Evolutionary conservation across 805 yeast species (phyloP).

Genomic region (Tetrapisispora fleetii): DNA sequence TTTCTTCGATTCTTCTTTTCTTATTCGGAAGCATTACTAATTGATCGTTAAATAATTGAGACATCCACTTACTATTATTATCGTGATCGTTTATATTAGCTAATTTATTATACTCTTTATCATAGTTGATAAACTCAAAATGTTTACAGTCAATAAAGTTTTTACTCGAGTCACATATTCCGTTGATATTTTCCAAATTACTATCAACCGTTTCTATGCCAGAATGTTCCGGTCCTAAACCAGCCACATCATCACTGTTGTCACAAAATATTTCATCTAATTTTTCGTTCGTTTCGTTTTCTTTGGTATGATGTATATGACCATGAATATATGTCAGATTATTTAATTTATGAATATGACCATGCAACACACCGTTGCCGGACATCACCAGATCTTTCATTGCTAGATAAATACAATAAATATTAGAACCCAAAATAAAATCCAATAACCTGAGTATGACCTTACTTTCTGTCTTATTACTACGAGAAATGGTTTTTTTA

Average conservation of each 20-base stretch:
- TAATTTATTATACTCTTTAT: conserved; percentile 9
- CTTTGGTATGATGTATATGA: conserved; percentile 42
- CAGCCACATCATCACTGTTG: not conserved
- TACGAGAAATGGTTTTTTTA: too few relatives aligned
- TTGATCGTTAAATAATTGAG: not conserved
- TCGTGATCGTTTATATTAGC: not conserved
- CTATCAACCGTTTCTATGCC: not conserved
- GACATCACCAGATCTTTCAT: not conserved
- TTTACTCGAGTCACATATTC: not conserved
- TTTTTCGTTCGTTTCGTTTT: not conserved
- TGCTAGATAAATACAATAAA: not conserved
- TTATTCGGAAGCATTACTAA: not conserved
- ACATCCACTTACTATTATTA: not conserved
- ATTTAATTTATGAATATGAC: conserved; percentile 54
- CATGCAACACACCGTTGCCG: conserved; percentile 50
- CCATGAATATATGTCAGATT: conserved; percentile 59
- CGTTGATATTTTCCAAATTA: not conserved
- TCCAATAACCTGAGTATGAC: too few relatives aligned
- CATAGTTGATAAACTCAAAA: conserved; percentile 34
- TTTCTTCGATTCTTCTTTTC: not conserved
- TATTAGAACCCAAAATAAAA: not conserved
- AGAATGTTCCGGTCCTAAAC: not conserved
- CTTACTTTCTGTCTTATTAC: too few relatives aligned
- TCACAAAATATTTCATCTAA: not conserved
- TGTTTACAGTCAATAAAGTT: conserved; percentile 30